Conservation (phyloP, 2,329 filamentous ascomycete genomes). For the Kalmusia sp. region DNA sequence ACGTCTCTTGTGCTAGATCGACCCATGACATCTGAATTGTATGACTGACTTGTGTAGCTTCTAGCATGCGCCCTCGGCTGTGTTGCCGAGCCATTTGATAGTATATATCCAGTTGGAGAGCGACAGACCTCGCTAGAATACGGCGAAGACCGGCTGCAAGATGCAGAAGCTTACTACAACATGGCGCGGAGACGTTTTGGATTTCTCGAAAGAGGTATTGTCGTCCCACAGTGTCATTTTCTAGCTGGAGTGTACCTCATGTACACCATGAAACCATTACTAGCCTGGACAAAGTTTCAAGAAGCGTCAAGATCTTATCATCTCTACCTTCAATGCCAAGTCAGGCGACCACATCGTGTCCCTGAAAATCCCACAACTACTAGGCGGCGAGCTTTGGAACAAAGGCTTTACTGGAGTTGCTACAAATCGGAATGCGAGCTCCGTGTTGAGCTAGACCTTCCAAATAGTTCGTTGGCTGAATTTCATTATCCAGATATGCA, state of each 20-base stretch:
- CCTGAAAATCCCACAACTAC: background rate
- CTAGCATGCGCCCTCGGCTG: background rate
- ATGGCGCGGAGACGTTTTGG: constrained; percentile 2
- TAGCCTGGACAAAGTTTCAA: constrained; percentile 1
- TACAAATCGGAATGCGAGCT: constrained; percentile 7
- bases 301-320: background rate
- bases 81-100: background rate
- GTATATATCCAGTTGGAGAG: background rate
- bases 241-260: constrained; percentile 1
- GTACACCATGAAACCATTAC: constrained; percentile 1
- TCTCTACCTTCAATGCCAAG: background rate
- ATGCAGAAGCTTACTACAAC: constrained; percentile 1
- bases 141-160: background rate
- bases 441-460: constrained; percentile 1
- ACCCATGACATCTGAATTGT: background rate
- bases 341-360: background rate
- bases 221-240: constrained; percentile 1
- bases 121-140: background rate
- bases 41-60: background rate
- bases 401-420: constrained; percentile 6
- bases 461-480: background rate
- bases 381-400: background rate
- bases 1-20: background rate
- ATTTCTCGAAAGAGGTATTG: background rate
- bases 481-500: constrained; percentile 2